phyloP scores from a whole-genome alignment of 805 yeast genomes.

The Huiozyma sinensis region DNA sequence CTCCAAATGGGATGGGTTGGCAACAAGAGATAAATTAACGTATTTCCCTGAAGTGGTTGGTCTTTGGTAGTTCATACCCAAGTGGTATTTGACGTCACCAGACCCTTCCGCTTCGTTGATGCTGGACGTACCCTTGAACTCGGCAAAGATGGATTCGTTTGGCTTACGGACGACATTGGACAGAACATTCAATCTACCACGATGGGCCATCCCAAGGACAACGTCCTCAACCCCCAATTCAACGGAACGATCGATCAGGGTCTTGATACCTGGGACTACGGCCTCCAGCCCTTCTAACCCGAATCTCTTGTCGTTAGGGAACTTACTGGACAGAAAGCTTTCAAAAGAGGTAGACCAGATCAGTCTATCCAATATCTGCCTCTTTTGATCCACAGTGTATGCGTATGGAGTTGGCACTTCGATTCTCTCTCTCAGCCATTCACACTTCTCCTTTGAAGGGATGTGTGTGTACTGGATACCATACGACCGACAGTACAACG shows the following conservation, averaged over 20 bases:
- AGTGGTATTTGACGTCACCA: constrained; percentile 97
- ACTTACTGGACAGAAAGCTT: constrained; percentile 83
- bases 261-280: constrained; percentile 92
- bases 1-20: constrained; percentile 98
- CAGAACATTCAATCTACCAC: constrained; percentile 96
- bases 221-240: constrained; percentile 90
- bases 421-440: constrained; percentile 94
- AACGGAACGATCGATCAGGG: constrained; percentile 86
- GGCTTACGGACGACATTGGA: constrained; percentile 98
- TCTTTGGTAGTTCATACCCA: constrained; percentile 98
- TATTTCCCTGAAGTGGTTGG: constrained; percentile 98
- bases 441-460: constrained; percentile 90
- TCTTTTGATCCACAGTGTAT: constrained; percentile 79
- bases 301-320: constrained; percentile 96
- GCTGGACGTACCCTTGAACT: constrained; percentile 76
- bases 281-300: constrained; percentile 98
- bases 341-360: constrained; percentile 96
- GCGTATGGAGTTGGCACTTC: constrained; percentile 85
- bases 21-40: constrained; percentile 91
- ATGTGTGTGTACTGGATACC: constrained; percentile 96
- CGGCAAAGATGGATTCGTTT: constrained; percentile 93
- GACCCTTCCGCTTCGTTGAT: constrained; percentile 78
- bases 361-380: constrained; percentile 90
- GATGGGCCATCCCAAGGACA: constrained; percentile 98
- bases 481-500: constrained; percentile 74